Conservation (phyloP, 2,329 filamentous ascomycete species). For the Triangularia setosa region DNA sequence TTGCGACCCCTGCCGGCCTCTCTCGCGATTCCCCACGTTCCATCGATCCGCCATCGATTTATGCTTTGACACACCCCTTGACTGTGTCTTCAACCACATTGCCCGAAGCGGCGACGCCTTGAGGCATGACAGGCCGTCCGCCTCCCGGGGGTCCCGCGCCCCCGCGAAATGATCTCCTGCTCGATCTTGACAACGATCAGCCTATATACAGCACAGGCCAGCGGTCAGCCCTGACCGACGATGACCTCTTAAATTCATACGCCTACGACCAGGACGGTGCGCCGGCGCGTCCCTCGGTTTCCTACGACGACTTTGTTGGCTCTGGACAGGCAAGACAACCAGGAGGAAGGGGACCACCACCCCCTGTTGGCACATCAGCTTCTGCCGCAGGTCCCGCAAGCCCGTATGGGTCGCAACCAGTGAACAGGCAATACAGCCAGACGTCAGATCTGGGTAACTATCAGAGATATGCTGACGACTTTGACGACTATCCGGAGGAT, state of each 20-base stretch:
- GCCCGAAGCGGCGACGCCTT: constrained; percentile 31
- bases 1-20: background rate
- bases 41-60: background rate
- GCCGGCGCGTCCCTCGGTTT: constrained; percentile 74
- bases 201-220: constrained; percentile 72
- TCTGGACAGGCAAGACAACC: constrained; percentile 50
- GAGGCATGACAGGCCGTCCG: constrained; percentile 60
- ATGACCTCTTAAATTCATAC: constrained; percentile 73
- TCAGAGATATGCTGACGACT: constrained; percentile 82
- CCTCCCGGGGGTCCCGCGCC: constrained; percentile 48
- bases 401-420: constrained; percentile 40
- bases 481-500: constrained; percentile 78
- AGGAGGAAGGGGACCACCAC: constrained; percentile 39
- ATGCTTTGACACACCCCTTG: background rate
- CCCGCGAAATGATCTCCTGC: constrained; percentile 58
- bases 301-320: constrained; percentile 93
- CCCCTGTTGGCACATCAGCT: constrained; percentile 23
- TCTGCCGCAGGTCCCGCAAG: constrained; percentile 29
- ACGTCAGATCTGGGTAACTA: constrained; percentile 83
- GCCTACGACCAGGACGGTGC: constrained; percentile 64
- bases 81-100: constrained; percentile 17
- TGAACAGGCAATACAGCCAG: constrained; percentile 59
- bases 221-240: constrained; percentile 64
- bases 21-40: background rate
- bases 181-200: constrained; percentile 70